Evolutionary conservation across 176 grass and related monocot genomes (phyloP).

Genomic region (Ananas comosus): DNA sequence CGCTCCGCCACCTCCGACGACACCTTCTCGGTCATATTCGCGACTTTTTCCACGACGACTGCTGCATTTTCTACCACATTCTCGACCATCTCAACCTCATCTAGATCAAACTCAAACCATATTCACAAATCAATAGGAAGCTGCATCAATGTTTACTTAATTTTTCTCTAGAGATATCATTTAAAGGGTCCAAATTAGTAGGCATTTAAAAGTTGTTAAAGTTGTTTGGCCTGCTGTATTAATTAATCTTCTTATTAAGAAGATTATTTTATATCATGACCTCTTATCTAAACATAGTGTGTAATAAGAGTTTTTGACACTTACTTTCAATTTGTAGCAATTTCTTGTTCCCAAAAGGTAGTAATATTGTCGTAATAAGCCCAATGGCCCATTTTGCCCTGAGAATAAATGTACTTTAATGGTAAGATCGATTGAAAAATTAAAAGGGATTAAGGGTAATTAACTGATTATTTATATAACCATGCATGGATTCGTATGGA

Average conservation of each 20-base stretch:
- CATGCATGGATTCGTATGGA: neutral
- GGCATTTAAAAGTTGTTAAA: too few species aligned
- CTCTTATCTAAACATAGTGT: neutral
- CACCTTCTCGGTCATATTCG: constrained; percentile 32
- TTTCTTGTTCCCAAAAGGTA: constrained; percentile 43
- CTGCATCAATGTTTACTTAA: neutral
- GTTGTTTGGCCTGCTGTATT: too few species aligned
- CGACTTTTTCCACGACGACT: constrained; percentile 45
- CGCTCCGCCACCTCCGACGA: constrained; percentile 36
- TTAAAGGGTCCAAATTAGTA: too few species aligned
- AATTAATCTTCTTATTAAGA: too few species aligned
- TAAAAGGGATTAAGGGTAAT: neutral
- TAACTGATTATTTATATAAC: neutral
- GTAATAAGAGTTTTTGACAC: neutral
- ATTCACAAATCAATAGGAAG: neutral
- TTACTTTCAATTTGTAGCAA: constrained; percentile 56
- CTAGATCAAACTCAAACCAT: constrained; percentile 8
- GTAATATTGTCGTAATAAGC: constrained; percentile 21
- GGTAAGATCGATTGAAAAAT: neutral
- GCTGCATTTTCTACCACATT: constrained; percentile 33
- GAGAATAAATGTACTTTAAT: neutral
- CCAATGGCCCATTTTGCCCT: constrained; percentile 51
- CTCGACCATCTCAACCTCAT: constrained; percentile 44
- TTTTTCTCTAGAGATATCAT: too few species aligned
- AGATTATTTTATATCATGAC: too few species aligned